Evolutionary conservation across 495 filamentous ascomycete species (phyloP), one percentile per base, ranked within the genome.

Genomic region (Daldinia childiae): DNA sequence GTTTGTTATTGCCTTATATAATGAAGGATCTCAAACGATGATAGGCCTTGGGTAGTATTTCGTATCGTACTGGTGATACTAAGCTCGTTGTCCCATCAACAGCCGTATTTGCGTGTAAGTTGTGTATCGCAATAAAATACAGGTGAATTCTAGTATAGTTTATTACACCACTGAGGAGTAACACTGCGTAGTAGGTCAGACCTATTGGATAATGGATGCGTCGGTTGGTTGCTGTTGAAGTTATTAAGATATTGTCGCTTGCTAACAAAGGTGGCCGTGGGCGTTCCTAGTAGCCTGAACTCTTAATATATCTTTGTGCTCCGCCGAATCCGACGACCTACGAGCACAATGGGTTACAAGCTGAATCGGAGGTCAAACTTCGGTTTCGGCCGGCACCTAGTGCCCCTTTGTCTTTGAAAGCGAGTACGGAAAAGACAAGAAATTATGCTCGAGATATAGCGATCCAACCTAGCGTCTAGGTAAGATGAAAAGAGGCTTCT

Each of bases 321-420:
- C 52, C 27, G 58, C 69, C 64, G 69, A 71, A 71, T 71, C 69
- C 69, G 69, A 71, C 9, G 27, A 26, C 21, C 8, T 24, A 45
- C 19, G 6, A 12, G 36, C 39, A 36, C 52, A 69, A 63, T 66
- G 39, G 45, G 26, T 8, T 11, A 69, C 58, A 63, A 54, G 6
- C 45, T 24, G 21, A 27, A 15, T 24, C 21, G 12, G 21, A 57
- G 27, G 32, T 17, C 6, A 15, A n/a, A 21, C 27, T 43, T 71
- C 52, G 63, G 51, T 66, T 71, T 58, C 63, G 43, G 62, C 43
- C 14, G n/a, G 5, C 15, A 15, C 34, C 9, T 50, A 3, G 8
- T 14, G 17, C 36, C 41, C 17, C 62, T 66, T 71, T 71, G 51
- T 71, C 21, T 12, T 15, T 45, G 1, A 24, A 45, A 3, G 4